phyloP scores from a whole-genome alignment of 1,284 basidiomycete genomes.

The Polyporus tsugae region DNA sequence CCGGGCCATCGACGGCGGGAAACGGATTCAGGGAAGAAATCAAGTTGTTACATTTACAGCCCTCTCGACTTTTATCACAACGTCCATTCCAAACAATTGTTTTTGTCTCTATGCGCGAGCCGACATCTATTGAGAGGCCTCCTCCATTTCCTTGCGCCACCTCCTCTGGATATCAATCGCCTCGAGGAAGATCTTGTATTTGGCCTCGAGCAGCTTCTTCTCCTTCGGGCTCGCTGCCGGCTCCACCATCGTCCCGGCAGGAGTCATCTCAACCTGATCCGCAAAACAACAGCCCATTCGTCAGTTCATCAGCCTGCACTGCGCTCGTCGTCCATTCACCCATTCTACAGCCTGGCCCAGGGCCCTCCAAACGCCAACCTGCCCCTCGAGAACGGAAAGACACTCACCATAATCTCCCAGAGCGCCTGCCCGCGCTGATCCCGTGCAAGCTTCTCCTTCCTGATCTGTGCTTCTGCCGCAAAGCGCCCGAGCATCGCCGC shows the following conservation, averaged over 20 bases:
- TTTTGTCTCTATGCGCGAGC: background rate
- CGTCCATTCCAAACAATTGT: constrained; percentile 6
- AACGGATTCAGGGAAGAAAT: constrained; percentile 5
- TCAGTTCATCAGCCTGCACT: background rate
- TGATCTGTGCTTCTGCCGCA: constrained; percentile 70
- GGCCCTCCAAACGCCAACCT: too few species aligned
- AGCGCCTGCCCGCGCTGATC: constrained; percentile 72
- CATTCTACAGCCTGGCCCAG: background rate
- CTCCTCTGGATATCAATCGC: constrained; percentile 87
- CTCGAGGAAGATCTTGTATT: constrained; percentile 95
- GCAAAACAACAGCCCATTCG: background rate
- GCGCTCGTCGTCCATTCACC: background rate
- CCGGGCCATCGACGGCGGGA: background rate
- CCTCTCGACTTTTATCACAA: constrained; percentile 1
- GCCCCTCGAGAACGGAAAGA: background rate
- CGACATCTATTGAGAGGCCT: constrained; percentile 45
- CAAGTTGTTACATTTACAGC: constrained; percentile 4
- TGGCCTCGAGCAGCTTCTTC: constrained; percentile 84
- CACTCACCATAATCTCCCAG: constrained; percentile 92
- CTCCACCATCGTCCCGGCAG: constrained; percentile 78
- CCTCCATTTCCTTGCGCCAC: constrained; percentile 80
- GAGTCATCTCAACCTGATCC: constrained; percentile 88
- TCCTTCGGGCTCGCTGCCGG: constrained; percentile 71
- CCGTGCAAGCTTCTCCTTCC: constrained; percentile 48
- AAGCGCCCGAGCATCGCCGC: constrained; percentile 94